phyloP scores from a whole-genome alignment of 306 rosid species.

The Myrica gale region DNA sequence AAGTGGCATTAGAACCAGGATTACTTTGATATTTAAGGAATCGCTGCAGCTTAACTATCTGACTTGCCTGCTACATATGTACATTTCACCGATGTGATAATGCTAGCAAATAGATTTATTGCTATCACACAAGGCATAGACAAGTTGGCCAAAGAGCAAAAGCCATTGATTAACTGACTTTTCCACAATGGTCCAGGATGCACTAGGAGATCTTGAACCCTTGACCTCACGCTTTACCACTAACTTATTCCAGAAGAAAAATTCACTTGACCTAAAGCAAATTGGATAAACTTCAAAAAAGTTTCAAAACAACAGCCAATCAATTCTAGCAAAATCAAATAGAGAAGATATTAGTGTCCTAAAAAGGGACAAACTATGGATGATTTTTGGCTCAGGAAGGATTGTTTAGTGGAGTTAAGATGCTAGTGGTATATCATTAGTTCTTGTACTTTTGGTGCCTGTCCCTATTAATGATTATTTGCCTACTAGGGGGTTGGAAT shows the following conservation, averaged over 20 bases:
- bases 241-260: background rate
- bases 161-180: background rate
- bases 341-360: background rate
- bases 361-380: background rate
- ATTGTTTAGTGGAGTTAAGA: background rate
- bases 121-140: background rate
- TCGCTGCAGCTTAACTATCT: slow-evolving; percentile 9
- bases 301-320: background rate
- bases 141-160: background rate
- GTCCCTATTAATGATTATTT: too few species aligned
- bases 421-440: background rate
- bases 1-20: background rate
- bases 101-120: background rate
- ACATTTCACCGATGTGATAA: background rate
- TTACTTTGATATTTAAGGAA: background rate
- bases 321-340: background rate
- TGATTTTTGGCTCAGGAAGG: background rate
- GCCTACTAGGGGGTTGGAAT: background rate
- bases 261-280: background rate
- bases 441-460: background rate
- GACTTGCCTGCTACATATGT: background rate
- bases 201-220: background rate
- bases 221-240: background rate
- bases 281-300: background rate
- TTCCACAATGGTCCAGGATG: background rate